Conservation (phyloP, 768 basidiomycete genomes). For the Trametes sanguinea region DNA sequence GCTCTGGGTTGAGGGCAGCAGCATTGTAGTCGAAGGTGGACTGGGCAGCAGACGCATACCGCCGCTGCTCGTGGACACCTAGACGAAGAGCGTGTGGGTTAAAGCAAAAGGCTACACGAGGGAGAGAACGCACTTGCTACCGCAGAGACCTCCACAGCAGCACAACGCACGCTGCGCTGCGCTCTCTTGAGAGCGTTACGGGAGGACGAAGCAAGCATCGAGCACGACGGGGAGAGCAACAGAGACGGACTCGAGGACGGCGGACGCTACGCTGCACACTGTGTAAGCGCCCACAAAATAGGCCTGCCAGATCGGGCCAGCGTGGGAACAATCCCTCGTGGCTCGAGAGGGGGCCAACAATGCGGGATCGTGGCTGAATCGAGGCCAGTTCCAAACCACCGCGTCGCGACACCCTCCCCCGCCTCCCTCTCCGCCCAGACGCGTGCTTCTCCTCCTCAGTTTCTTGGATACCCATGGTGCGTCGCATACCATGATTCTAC, state of each 20-base stretch:
- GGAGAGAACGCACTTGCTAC: neutral
- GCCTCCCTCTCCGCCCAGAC: conserved; percentile 14
- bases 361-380: conserved; percentile 14
- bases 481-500: neutral
- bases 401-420: conserved; percentile 8
- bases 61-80: conserved; percentile 14
- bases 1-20: neutral
- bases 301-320: neutral
- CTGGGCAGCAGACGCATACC: conserved; percentile 14
- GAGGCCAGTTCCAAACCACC: conserved; percentile 18
- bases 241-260: neutral
- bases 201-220: conserved; percentile 32
- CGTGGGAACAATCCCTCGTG: conserved; percentile 22
- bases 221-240: conserved; percentile 2
- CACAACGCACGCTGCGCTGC: conserved; percentile 2
- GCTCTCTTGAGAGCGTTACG: conserved; percentile 26
- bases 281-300: neutral
- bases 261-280: neutral
- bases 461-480: conserved; percentile 34
- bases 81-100: neutral
- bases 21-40: neutral
- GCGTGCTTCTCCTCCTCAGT: conserved; percentile 8
- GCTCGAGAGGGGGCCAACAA: conserved; percentile 5
- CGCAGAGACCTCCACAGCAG: neutral
- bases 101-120: neutral